Evolutionary conservation across 179 eudicot species (phyloP).

Genomic region (Sideroxylon spinosum): DNA sequence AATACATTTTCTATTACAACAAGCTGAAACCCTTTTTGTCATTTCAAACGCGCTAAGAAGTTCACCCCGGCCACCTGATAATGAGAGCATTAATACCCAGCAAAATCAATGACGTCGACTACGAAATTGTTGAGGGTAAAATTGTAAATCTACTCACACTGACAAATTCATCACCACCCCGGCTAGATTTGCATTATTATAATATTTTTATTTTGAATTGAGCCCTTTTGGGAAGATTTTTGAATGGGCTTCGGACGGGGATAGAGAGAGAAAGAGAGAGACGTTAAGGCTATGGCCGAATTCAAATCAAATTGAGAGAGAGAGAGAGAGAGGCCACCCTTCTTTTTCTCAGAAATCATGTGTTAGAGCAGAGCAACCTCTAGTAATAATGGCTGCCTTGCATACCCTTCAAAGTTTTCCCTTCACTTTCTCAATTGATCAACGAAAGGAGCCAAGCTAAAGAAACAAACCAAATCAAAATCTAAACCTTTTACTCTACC

Average conservation of each 20-base stretch:
- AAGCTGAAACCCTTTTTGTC: too few species aligned
- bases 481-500: too few species aligned
- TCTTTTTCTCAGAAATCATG: constrained; percentile 12
- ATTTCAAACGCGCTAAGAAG: too few species aligned
- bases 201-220: neutral
- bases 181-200: constrained; percentile 21
- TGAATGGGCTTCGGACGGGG: neutral
- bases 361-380: constrained; percentile 8
- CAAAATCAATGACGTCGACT: too few species aligned
- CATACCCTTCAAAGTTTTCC: neutral
- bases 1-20: too few species aligned
- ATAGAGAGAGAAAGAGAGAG: constrained; percentile 18
- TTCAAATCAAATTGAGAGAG: constrained; percentile 4
- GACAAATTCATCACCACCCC: constrained; percentile 22
- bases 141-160: neutral
- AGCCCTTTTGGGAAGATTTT: neutral
- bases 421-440: too few species aligned
- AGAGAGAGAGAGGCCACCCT: constrained; percentile 7
- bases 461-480: too few species aligned
- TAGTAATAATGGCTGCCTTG: neutral
- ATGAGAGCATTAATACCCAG: too few species aligned
- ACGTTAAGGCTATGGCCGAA: constrained; percentile 7
- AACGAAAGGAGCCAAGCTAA: too few species aligned
- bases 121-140: too few species aligned
- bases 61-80: too few species aligned